These are phyloP conservation scores for Yarrowia sp. DNA, from an alignment of 805 yeast species.

Conservation along the genomic window DNA sequence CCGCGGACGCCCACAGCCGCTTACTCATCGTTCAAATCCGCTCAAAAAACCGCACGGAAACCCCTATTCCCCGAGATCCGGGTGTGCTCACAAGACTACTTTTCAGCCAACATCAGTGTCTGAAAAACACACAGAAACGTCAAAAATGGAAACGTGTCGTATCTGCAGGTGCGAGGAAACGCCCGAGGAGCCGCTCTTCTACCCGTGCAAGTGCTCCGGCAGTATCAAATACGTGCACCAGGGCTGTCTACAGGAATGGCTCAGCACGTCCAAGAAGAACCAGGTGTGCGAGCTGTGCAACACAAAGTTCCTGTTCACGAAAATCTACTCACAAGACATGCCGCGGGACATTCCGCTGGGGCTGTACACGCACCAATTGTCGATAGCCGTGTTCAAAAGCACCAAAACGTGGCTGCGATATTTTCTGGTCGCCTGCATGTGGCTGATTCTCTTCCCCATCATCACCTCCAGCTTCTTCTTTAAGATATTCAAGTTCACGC, in stretches of 20 bases:
- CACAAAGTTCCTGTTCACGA: conserved; percentile 69
- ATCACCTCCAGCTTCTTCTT: conserved; percentile 2
- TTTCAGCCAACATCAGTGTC: neutral
- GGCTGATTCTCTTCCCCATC: conserved; percentile 27
- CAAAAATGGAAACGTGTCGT: conserved; percentile 69
- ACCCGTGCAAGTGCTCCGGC: conserved; percentile 95
- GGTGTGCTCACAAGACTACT: too few species aligned
- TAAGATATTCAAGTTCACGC: conserved; percentile 12
- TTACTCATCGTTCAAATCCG: neutral
- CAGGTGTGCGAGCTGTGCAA: conserved; percentile 86
- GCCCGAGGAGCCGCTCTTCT: conserved; percentile 74
- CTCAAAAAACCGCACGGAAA: too few species aligned
- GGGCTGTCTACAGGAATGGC: conserved; percentile 90
- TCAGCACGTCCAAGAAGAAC: conserved; percentile 67
- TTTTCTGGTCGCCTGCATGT: conserved; percentile 14
- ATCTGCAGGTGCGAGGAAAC: conserved; percentile 95
- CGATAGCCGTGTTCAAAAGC: conserved; percentile 12
- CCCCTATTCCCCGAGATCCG: too few species aligned
- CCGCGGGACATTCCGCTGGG: conserved; percentile 66
- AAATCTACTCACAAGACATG: conserved; percentile 69
- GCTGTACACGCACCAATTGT: conserved; percentile 51
- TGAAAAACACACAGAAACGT: neutral
- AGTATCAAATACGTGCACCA: conserved; percentile 93
- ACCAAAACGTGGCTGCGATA: conserved; percentile 28
- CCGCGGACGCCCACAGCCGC: neutral